A percentile compares a stretch with the other conserved stretches of the same genome.
These are phyloP conservation scores for Echria macrotheca DNA, from an alignment of 495 filamentous ascomycete genomes.

Conservation along the genomic window DNA sequence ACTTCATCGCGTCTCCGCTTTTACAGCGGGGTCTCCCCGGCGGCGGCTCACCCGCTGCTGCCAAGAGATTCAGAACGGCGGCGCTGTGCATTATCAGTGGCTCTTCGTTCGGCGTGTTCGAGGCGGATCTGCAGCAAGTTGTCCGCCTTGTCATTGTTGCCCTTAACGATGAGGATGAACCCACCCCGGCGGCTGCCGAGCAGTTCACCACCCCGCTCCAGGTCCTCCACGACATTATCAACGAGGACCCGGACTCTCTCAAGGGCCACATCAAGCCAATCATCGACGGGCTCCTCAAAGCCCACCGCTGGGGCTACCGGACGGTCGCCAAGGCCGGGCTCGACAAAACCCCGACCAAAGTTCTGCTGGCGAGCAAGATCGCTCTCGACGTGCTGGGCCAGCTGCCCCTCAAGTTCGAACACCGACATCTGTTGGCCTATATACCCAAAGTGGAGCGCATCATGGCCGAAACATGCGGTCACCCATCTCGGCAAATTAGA, in stretches of 20 bases:
- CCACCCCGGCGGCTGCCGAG: constrained; percentile 13
- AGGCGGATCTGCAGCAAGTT: constrained; percentile 32
- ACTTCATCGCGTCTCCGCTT: constrained; percentile 24
- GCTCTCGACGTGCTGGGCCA: constrained; percentile 35
- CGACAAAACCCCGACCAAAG: constrained; percentile 19
- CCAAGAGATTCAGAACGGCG: constrained; percentile 24
- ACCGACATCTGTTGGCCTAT: constrained; percentile 30
- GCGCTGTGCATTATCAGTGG: constrained; percentile 36
- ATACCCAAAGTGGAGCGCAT: too few relatives aligned
- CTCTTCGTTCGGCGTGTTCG: constrained; percentile 36
- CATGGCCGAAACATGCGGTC: too few relatives aligned
- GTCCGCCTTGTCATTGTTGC: constrained; percentile 36
- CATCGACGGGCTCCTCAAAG: constrained; percentile 29
- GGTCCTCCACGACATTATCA: constrained; percentile 35
- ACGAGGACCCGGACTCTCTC: constrained; percentile 30
- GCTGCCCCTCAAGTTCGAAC: constrained; percentile 37
- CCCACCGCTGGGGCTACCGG: too few relatives aligned
- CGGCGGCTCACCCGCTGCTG: constrained; percentile 7
- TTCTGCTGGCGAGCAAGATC: constrained; percentile 10
- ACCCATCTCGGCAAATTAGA: too few relatives aligned
- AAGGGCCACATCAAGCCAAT: constrained; percentile 33
- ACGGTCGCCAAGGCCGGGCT: too few relatives aligned
- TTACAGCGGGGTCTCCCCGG: constrained; percentile 22
- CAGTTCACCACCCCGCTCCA: constrained; percentile 29
- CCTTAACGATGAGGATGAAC: constrained; percentile 11